Base-by-base conservation (phyloP, 257 asterid genomes). In the Fraxinus cuspidata region DNA sequence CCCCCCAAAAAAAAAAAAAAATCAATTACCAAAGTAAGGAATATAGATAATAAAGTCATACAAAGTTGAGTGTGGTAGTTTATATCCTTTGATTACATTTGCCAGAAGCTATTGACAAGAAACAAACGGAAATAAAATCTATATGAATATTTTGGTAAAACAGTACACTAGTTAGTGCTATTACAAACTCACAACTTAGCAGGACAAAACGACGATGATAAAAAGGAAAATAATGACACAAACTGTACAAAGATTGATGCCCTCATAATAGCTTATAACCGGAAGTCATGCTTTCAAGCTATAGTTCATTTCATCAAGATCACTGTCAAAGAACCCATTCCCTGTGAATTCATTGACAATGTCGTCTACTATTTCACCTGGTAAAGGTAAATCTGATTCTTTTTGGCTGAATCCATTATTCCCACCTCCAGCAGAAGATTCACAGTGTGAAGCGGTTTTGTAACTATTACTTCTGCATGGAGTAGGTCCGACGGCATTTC, bases 271-370 rank as follows among this genome's bases (percentile, higher is more conserved):
- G 40, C 60, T 63, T 8, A 51, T 28, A 75, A 44, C 76, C 27
- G 88, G 81, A 74, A 73, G 15, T 25, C 68, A 63, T 21, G 29
- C 31, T 87, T 91, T 92, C 97, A 97, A 92, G 78, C 85, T 91
- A 78, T 90, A 91, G 86, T 83, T 87, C 92, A 88, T 86, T 78
- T 90, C 96, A 29, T 94, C 98, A 56, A 94, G 86, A 78, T 92
- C 98, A 64, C 75, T 74, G 86, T 79, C 87, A 75, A 92, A 89
- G 79, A 94, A 92, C 12, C 90, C 92, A 76, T 85, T 90, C 65
- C 89, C 97, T 0, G 91, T 53, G 83, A 92, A 94, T 47, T 92
- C 97, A 5, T 83, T 90, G n/a, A 90, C 74, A 28, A 88, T 82
- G 75, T 92, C 96, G 0, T 83, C 83, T 13, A 82, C 88, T 79